Evolutionary conservation across 2,329 filamentous ascomycete species (phyloP).

Genomic region (Trichoderma sp.): DNA sequence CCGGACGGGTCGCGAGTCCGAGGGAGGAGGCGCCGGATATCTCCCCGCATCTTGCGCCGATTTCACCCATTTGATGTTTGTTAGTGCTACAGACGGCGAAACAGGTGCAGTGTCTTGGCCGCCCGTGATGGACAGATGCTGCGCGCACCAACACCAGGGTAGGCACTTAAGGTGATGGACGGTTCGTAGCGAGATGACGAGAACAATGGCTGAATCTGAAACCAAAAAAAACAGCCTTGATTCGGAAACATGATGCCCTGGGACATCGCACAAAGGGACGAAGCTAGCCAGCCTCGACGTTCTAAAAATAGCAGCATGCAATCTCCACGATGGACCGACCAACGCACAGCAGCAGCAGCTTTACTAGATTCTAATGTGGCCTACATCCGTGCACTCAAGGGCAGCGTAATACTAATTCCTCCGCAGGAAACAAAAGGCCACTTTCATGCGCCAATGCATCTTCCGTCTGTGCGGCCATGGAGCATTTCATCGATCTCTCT

Average conservation of each 20-base stretch:
- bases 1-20: not conserved
- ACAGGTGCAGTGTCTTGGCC: not conserved
- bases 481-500: no score
- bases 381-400: not conserved
- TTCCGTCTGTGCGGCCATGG: no score
- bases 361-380: no score
- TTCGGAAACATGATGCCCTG: no score
- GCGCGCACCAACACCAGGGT: not conserved
- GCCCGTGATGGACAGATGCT: not conserved
- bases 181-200: not conserved
- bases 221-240: no score
- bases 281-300: no score
- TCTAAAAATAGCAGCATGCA: not conserved
- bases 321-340: no score
- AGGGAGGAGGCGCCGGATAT: constrained; percentile 10
- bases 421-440: not conserved
- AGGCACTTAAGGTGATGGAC: not conserved
- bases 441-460: not conserved
- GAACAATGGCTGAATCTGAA: not conserved
- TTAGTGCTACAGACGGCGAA: not conserved
- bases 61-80: no score
- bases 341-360: not conserved
- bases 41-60: constrained; percentile 16
- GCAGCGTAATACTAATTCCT: no score
- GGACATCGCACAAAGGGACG: no score